Percentiles rank a stretch among this genome's conserved stretches.
Conservation (phyloP, 1,284 basidiomycete genomes). For the Ganoderma sp. region DNA sequence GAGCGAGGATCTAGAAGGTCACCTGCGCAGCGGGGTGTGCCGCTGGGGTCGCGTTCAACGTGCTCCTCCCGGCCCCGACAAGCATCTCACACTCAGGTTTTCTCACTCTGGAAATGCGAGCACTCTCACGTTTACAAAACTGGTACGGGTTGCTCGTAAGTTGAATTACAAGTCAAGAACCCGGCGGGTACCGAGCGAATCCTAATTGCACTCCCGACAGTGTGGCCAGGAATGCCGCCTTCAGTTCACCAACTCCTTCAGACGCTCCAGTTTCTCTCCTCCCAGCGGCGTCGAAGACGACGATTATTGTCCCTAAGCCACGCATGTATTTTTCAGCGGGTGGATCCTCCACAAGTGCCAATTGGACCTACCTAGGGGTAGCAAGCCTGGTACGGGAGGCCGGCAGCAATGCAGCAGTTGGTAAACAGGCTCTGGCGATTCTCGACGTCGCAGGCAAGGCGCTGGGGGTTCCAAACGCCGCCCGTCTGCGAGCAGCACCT, state of each 20-base stretch:
- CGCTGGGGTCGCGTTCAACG: too few species aligned
- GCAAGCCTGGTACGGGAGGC: not conserved
- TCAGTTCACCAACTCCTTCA: not conserved
- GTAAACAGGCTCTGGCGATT: conserved; percentile 2
- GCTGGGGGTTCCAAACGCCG: conserved; percentile 1
- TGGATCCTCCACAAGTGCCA: conserved; percentile 2
- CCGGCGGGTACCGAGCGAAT: conserved; percentile 3
- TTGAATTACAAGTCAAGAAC: conserved; percentile 11
- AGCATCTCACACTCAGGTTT: not conserved
- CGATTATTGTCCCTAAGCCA: not conserved
- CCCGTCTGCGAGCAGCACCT: conserved; percentile 1
- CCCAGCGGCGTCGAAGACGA: conserved; percentile 1
- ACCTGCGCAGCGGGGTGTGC: too few species aligned
- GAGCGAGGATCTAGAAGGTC: too few species aligned
- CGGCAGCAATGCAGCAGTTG: conserved; percentile 3
- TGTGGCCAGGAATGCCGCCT: not conserved
- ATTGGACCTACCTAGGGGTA: not conserved
- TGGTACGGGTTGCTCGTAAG: conserved; percentile 6
- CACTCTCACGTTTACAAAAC: conserved; percentile 3
- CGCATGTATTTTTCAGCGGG: not conserved
- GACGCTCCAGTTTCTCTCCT: not conserved
- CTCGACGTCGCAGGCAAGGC: conserved; percentile 1
- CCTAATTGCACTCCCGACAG: not conserved
- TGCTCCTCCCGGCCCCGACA: too few species aligned
- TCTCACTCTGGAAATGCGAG: not conserved